Conservation (phyloP, 441 rosid genomes). For the Brassica balearica region DNA sequence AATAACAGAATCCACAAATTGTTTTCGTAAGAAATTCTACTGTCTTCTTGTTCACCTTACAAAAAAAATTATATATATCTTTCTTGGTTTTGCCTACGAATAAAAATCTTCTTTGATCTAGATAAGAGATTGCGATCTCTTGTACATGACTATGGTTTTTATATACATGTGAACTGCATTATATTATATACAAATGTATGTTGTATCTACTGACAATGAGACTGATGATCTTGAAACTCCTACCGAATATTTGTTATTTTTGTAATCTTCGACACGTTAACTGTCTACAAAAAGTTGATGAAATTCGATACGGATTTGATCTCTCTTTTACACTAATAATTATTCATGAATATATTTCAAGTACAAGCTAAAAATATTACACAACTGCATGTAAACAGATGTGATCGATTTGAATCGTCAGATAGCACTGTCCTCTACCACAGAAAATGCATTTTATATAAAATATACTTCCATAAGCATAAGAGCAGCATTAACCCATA, state of each 20-base stretch:
- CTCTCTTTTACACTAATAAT: not conserved
- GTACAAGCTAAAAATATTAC: not conserved
- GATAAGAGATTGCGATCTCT: slow-evolving; percentile 33
- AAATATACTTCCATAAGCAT: slow-evolving; percentile 1
- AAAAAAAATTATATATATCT: not conserved
- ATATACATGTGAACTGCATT: not conserved
- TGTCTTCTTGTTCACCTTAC: slow-evolving; percentile 4
- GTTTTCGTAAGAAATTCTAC: slow-evolving; percentile 10
- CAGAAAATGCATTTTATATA: slow-evolving; percentile 6
- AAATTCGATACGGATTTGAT: slow-evolving; percentile 1
- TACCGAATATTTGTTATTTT: slow-evolving; percentile 5
- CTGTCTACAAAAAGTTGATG: slow-evolving; percentile 4
- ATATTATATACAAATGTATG: not conserved
- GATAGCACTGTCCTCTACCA: slow-evolving; percentile 1
- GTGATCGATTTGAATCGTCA: not conserved
- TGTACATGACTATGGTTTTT: not conserved
- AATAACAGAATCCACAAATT: not conserved
- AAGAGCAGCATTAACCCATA: too few relatives aligned
- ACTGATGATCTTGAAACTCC: not conserved
- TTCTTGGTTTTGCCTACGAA: slow-evolving; percentile 38
- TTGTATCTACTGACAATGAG: slow-evolving; percentile 11
- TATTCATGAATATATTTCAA: not conserved
- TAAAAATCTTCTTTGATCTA: slow-evolving; percentile 37
- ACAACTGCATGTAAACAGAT: slow-evolving; percentile 3
- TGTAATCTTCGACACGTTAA: slow-evolving; percentile 4